A percentile compares a stretch with the other conserved stretches of the same genome.
Conservation (phyloP, 768 basidiomycete genomes). For the Rossbeevera mucosa region DNA sequence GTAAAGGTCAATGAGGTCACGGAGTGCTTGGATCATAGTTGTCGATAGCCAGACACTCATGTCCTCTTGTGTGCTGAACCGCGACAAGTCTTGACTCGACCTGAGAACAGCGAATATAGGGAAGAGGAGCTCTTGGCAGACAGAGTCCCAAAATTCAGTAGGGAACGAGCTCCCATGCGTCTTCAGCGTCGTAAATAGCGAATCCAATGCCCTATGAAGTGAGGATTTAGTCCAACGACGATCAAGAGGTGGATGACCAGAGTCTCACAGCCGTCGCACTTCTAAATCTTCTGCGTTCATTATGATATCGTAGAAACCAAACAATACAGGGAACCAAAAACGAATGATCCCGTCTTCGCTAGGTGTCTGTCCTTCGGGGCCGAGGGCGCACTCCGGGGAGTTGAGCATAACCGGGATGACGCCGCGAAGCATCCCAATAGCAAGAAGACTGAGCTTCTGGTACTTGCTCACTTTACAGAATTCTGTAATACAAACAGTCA, state of each 20-base stretch:
- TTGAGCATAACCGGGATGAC: constrained; percentile 89
- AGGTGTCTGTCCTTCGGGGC: constrained; percentile 31
- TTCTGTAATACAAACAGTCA: constrained; percentile 96
- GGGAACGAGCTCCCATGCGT: constrained; percentile 81
- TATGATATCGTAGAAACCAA: constrained; percentile 99
- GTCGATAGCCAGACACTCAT: constrained; percentile 99
- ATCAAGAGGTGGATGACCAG: not conserved
- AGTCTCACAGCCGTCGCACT: constrained; percentile 86
- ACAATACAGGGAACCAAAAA: constrained; percentile 95
- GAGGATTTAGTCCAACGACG: constrained; percentile 7
- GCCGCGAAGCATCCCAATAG: constrained; percentile 93
- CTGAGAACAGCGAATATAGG: constrained; percentile 97
- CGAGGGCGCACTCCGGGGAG: constrained; percentile 61
- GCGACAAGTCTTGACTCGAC: constrained; percentile 85
- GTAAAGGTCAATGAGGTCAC: constrained; percentile 92
- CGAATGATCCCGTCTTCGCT: constrained; percentile 88
- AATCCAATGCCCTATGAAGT: constrained; percentile 80
- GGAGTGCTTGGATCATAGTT: constrained; percentile 96
- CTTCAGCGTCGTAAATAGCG: constrained; percentile 90
- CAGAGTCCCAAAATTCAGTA: constrained; percentile 95
- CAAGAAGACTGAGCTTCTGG: constrained; percentile 94
- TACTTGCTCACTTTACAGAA: constrained; percentile 99
- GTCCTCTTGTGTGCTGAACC: constrained; percentile 95
- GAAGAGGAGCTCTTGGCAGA: constrained; percentile 94
- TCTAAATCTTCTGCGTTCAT: constrained; percentile 99